phyloP scores from a whole-genome alignment of 306 rosid genomes.

The Oemleria cerasiformis region DNA sequence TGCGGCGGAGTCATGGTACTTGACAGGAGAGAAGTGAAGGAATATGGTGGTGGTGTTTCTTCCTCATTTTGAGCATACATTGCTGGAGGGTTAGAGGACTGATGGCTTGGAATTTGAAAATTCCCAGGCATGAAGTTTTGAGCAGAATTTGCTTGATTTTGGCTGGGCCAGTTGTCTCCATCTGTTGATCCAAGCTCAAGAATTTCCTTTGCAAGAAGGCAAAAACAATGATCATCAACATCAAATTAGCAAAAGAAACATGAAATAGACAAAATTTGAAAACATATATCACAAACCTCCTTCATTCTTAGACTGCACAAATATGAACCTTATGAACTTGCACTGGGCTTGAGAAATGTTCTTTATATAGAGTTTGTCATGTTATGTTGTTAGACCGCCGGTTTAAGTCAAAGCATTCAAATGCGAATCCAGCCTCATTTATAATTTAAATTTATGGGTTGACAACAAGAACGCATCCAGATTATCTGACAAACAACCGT shows the following conservation, averaged over 20 bases:
- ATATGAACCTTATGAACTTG: background rate
- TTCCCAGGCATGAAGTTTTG: background rate
- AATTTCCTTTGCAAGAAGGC: background rate
- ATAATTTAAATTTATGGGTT: background rate
- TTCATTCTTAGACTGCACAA: background rate
- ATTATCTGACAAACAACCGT: background rate
- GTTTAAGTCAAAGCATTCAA: background rate
- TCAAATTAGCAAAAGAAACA: background rate
- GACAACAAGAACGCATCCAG: background rate
- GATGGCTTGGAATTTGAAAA: background rate
- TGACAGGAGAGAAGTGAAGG: background rate
- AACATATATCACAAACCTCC: background rate
- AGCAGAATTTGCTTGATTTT: background rate
- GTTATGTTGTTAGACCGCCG: background rate
- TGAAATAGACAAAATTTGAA: background rate
- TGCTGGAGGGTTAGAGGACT: conserved; percentile 1
- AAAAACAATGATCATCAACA: background rate
- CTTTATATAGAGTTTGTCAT: background rate
- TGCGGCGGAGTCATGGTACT: background rate
- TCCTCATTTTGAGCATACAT: background rate
- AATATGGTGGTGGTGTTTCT: background rate
- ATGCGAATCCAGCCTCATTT: background rate
- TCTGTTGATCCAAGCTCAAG: background rate
- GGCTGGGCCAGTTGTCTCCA: conserved; percentile 1
- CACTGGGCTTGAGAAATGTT: background rate